Percentiles rank a stretch among this genome's conserved stretches.
These are phyloP conservation scores for Pestalotiopsis sp. DNA, from an alignment of 2,329 filamentous ascomycete species.

Conservation along the genomic window DNA sequence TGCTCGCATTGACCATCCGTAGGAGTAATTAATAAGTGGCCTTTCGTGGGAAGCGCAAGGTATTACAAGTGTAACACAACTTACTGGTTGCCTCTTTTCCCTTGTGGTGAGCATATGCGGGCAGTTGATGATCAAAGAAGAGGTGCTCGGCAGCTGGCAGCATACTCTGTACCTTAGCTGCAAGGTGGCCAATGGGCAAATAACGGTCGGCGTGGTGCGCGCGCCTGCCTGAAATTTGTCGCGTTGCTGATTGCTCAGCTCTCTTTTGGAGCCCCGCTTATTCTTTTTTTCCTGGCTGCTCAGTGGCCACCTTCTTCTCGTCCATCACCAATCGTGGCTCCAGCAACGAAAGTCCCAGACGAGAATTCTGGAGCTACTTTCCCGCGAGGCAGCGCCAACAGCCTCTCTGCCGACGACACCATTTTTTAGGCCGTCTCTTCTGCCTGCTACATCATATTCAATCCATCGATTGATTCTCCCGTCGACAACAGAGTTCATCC, in stretches of 20 bases:
- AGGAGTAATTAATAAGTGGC: too few species aligned
- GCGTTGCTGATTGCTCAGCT: neutral
- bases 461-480: neutral
- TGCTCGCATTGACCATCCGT: too few species aligned
- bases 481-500: neutral
- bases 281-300: constrained; percentile 9
- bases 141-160: too few species aligned
- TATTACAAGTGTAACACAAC: too few species aligned
- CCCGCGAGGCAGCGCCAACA: neutral
- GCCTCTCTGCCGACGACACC: neutral
- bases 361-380: neutral
- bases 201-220: too few species aligned
- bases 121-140: too few species aligned
- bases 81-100: too few species aligned
- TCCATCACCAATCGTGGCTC: neutral
- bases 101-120: too few species aligned
- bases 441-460: neutral
- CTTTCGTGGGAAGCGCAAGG: too few species aligned
- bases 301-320: constrained; percentile 1
- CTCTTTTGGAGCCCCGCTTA: neutral
- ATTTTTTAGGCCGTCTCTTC: neutral
- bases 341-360: neutral
- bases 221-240: too few species aligned
- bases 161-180: too few species aligned
- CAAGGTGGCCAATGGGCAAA: too few species aligned